Base-by-base conservation (phyloP, 2,329 filamentous ascomycete species). In the Epicoccum nigrum region DNA sequence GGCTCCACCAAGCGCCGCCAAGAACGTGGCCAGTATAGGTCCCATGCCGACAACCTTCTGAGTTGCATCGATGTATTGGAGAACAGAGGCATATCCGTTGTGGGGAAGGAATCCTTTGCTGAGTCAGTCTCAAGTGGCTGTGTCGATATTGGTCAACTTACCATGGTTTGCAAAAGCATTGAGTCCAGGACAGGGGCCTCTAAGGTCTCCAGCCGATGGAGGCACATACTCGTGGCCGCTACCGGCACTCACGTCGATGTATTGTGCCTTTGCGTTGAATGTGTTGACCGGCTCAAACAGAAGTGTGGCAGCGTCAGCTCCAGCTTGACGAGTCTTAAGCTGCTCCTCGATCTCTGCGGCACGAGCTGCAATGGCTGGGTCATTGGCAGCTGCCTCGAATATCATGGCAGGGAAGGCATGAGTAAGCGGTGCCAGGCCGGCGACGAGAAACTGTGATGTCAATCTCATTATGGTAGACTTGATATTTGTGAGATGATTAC, bases 91-190 rank as follows among this genome's bases (percentile, higher is more conserved):
- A 39, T 64, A 64, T 13, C 62, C 62, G 19, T 45, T 54, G 20
- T 61, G 62, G 27, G 62, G 62, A 2, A 65, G 54, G 42, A 61
- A 65, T 27, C 60, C 57, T 60, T 3, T 9, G 4, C 1, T 4
- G 16, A 5, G 7, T 45, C 3, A 45, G 27, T 16, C 8, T 5
- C 3, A 4, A n/a, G n/a, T n/a, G 38, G 27, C 6, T 9, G 7
- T 6, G 4, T 4, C 4, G 12, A 30, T n/a, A 8, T 9, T 40
- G n/a, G 11, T 13, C 4, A 12, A 51, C 58, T 35, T 43, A 63
- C 58, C 54, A 23, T 65, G 62, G 34, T 65, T 65, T 13, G 62
- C 62, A 45, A 65, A 58, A 2, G 62, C 62, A 15, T 65, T 65
- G 3, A 65, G 45, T n/a, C 62, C 62, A 2, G 62, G 62, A 32